A percentile compares a stretch with the other conserved stretches of the same genome.
Conservation (phyloP, 148 eudicot genomes). For the Rhododendron ovatum region DNA sequence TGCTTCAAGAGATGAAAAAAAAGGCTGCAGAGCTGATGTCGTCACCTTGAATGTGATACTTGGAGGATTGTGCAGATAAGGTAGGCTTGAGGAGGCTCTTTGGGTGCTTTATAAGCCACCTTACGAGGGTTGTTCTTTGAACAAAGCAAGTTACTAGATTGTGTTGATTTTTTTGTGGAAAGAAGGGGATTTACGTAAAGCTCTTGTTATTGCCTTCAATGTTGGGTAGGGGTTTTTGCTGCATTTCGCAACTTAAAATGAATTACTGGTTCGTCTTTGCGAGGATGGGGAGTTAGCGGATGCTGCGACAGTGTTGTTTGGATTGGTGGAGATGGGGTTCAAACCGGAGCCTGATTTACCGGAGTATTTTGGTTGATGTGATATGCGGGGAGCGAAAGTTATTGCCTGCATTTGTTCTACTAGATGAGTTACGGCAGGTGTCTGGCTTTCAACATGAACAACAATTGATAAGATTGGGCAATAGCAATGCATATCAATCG, state of each 20-base stretch:
- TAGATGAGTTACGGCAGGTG: conserved; percentile 44
- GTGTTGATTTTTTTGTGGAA: conserved; percentile 8
- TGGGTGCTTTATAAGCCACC: no score
- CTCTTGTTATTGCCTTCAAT: conserved; percentile 53
- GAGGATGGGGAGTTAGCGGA: conserved; percentile 54
- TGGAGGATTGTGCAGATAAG: no score
- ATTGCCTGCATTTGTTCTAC: conserved; percentile 57
- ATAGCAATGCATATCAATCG: no score
- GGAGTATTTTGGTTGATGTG: conserved; percentile 36
- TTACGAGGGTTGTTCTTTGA: conserved; percentile 49
- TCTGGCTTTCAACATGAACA: no score
- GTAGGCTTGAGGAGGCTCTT: conserved; percentile 30
- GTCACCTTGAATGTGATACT: no score
- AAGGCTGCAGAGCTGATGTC: no score
- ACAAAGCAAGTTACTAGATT: conserved; percentile 21
- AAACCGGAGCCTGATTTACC: no score
- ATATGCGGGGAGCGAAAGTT: conserved; percentile 73
- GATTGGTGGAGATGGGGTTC: conserved; percentile 32
- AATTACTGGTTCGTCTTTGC: conserved; percentile 61
- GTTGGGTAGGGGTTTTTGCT: conserved; percentile 73
- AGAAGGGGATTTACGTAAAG: conserved; percentile 38
- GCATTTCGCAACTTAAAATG: conserved; percentile 75
- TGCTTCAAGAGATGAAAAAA: no score
- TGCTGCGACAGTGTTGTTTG: conserved; percentile 43
- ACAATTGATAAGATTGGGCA: no score